These are phyloP conservation scores for Jamesozyma lodderae DNA, from an alignment of 805 yeast genomes.

Conservation along the genomic window DNA sequence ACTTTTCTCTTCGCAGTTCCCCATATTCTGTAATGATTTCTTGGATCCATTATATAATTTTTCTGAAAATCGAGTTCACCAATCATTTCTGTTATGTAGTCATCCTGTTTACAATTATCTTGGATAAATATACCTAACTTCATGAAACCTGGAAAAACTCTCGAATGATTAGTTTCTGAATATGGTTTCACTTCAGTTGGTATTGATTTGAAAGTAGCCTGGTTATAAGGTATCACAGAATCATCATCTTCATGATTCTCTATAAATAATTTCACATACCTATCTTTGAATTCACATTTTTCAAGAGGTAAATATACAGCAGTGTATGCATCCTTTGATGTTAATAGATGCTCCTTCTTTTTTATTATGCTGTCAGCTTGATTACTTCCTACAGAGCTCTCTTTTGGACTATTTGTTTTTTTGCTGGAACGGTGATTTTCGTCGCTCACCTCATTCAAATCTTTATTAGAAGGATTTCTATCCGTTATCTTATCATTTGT, in stretches of 20 bases:
- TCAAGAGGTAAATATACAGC: conserved; percentile 30
- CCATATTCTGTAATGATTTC: conserved; percentile 70
- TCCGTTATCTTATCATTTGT: conserved; percentile 2
- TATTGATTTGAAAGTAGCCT: conserved; percentile 22
- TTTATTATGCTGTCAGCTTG: conserved; percentile 10
- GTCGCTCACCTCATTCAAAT: conserved; percentile 5
- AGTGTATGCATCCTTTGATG: conserved; percentile 31
- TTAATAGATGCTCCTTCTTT: conserved; percentile 27
- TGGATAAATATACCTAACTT: conserved; percentile 53
- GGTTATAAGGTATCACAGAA: conserved; percentile 11
- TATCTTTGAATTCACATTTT: conserved; percentile 36
- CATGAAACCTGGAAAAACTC: conserved; percentile 66
- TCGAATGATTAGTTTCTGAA: conserved; percentile 44
- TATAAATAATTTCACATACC: conserved; percentile 35
- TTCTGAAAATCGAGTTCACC: conserved; percentile 66
- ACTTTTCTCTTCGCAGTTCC: conserved; percentile 61
- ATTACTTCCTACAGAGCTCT: background rate
- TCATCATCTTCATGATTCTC: conserved; percentile 39
- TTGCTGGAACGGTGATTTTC: conserved; percentile 4
- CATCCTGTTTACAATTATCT: conserved; percentile 35
- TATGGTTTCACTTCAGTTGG: conserved; percentile 43
- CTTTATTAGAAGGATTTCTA: conserved; percentile 8
- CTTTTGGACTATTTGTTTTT: background rate
- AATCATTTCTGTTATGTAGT: conserved; percentile 49
- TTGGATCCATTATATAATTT: conserved; percentile 52